Evolutionary conservation across 2,329 filamentous ascomycete species (phyloP).

Genomic region (Colletotrichum coccodes): DNA sequence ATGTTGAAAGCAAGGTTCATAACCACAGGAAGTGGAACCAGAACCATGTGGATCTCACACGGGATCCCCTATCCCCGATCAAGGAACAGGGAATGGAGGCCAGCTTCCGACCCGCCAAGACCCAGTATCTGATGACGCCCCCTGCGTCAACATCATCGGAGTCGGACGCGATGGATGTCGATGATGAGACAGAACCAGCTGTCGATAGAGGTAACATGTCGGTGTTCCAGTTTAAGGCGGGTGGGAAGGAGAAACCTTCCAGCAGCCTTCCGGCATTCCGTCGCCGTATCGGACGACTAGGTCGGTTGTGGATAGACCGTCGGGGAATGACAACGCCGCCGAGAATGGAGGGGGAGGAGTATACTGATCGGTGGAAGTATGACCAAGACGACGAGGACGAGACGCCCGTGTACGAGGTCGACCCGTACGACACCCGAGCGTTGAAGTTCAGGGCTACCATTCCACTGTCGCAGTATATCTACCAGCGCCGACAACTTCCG

Average conservation of each 20-base stretch:
- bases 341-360: conserved; percentile 54
- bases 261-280: conserved; percentile 74
- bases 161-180: conserved; percentile 61
- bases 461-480: conserved; percentile 57
- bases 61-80: conserved; percentile 84
- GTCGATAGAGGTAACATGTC: conserved; percentile 44
- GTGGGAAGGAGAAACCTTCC: conserved; percentile 50
- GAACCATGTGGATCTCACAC: conserved; percentile 88
- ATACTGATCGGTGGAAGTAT: conserved; percentile 83
- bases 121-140: conserved; percentile 75
- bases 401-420: conserved; percentile 77
- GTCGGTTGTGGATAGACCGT: conserved; percentile 89
- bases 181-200: conserved; percentile 51
- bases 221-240: conserved; percentile 59
- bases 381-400: conserved; percentile 89
- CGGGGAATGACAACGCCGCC: conserved; percentile 70
- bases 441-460: conserved; percentile 71
- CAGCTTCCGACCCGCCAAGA: conserved; percentile 77
- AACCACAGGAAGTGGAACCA: conserved; percentile 94
- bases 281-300: conserved; percentile 84
- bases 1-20: conserved; percentile 87
- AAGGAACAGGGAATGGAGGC: conserved; percentile 70
- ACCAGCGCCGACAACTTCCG: conserved; percentile 48
- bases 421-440: conserved; percentile 72
- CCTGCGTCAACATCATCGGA: conserved; percentile 66